phyloP scores from a whole-genome alignment of 148 eudicot genomes.

The Linanthus parryae region DNA sequence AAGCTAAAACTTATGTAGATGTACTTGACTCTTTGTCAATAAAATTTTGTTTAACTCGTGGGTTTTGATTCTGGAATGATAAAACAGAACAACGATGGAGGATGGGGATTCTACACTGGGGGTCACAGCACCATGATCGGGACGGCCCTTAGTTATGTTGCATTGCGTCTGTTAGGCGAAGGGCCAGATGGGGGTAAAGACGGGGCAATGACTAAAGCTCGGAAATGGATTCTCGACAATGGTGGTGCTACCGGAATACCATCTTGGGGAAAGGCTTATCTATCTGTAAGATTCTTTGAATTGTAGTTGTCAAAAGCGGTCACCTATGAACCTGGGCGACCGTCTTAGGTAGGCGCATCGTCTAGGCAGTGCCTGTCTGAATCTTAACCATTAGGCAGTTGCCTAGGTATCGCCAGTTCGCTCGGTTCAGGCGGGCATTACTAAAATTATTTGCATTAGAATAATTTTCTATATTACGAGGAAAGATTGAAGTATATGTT shows the following conservation, averaged over 20 bases:
- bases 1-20: not conserved
- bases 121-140: constrained; percentile 38
- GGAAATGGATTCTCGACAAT: constrained; percentile 33
- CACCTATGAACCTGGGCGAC: no score
- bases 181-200: constrained; percentile 22
- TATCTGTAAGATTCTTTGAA: constrained; percentile 12
- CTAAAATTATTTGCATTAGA: not conserved
- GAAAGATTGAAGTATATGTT: no score
- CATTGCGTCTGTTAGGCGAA: constrained; percentile 25
- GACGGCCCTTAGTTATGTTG: constrained; percentile 24
- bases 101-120: constrained; percentile 33
- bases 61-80: not conserved
- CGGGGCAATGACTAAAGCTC: constrained; percentile 19
- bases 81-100: constrained; percentile 25
- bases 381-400: no score
- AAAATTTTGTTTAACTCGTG: not conserved
- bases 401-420: no score
- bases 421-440: no score
- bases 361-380: no score
- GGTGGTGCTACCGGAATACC: constrained; percentile 32
- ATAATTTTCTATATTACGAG: not conserved
- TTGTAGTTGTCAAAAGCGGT: not conserved
- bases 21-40: not conserved
- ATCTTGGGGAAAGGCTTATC: constrained; percentile 35
- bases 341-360: no score